Evolutionary conservation across 2,329 filamentous ascomycete genomes (phyloP), one percentile per base, ranked within the genome.

Genomic region (Ploettnerulaceae sp.): DNA sequence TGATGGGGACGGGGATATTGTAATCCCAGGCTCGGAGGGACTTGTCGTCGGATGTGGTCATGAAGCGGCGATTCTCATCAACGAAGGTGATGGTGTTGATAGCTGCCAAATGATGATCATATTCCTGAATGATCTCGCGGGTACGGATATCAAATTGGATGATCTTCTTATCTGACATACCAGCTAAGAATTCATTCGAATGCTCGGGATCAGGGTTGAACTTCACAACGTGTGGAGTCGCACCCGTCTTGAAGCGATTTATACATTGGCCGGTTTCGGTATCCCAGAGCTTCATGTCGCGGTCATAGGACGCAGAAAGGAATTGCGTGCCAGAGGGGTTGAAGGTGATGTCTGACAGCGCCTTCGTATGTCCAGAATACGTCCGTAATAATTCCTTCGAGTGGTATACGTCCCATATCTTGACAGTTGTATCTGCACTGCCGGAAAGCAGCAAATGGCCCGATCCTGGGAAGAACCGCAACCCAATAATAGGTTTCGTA

Each of bases 131-230:
- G 48, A 93, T 76, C 60, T 94, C 82, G 51, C 74, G 69, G 5
- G 83, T 82, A 21, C 94, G 80, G 2, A 83, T 90, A 67, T 98
- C 93, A 67, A 94, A 98, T 64, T 98, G 93, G 32, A 98, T 77
- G 58, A 98, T 98, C 73, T 96, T 96, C 74, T 98, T 98, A 68
- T 98, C 91, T 28, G 88, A 93, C 88, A 97, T 94, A 61, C 93
- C 93, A 1, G 89, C 90, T 46, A 98, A 70, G 67, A 98, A 98
- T 66, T 97, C 91, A 64, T 93, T 85, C 7, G 83, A 79, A 56
- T 84, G 81, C 44, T 86, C 82, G 0, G 76, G 71, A 38, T 82
- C 79, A 0, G 91, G 90, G 67, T 97, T 95, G 75, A 97, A 97
- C 57, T 87, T 84, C 57, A 98, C 75, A 42, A 95, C 90, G 64